phyloP scores from a whole-genome alignment of 192 early-diverging fungal species.

The Neocallimastix lanati region DNA sequence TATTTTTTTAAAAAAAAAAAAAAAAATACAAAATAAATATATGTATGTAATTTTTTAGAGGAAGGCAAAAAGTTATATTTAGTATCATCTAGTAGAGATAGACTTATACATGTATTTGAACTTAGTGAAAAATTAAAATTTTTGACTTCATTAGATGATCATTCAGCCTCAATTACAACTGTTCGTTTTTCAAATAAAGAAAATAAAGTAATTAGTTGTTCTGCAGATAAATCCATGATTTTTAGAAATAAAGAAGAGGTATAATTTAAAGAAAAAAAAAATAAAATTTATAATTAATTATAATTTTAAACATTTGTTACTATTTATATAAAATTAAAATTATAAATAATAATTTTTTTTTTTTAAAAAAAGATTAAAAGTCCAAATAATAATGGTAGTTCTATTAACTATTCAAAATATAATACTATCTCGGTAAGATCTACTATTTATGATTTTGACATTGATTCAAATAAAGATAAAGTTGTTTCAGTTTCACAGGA shows the following conservation, averaged over 20 bases:
- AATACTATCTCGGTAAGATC: constrained; percentile 50
- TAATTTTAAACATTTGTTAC: no score
- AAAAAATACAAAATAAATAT: no score
- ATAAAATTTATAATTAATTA: neutral
- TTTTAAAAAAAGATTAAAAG: constrained; percentile 7
- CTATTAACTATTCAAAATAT: constrained; percentile 23
- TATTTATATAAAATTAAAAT: no score
- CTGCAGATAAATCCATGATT: constrained; percentile 64
- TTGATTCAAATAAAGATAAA: constrained; percentile 30
- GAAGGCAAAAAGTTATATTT: neutral
- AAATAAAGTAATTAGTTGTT: constrained; percentile 50
- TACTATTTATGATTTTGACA: constrained; percentile 53
- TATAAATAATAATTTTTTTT: constrained; percentile 1
- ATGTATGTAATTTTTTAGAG: neutral
- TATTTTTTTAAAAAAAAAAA: no score
- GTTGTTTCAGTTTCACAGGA: constrained; percentile 50
- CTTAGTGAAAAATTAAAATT: constrained; percentile 27
- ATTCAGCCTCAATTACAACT: constrained; percentile 61
- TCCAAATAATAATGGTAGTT: neutral
- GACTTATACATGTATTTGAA: constrained; percentile 61
- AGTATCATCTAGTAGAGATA: constrained; percentile 58
- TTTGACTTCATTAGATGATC: constrained; percentile 64
- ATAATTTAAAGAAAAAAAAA: constrained; percentile 1
- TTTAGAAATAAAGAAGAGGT: constrained; percentile 27
- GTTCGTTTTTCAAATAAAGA: constrained; percentile 49